Conservation (phyloP, 2,329 filamentous ascomycete species). For the Rhinocladiella mackenziei region DNA sequence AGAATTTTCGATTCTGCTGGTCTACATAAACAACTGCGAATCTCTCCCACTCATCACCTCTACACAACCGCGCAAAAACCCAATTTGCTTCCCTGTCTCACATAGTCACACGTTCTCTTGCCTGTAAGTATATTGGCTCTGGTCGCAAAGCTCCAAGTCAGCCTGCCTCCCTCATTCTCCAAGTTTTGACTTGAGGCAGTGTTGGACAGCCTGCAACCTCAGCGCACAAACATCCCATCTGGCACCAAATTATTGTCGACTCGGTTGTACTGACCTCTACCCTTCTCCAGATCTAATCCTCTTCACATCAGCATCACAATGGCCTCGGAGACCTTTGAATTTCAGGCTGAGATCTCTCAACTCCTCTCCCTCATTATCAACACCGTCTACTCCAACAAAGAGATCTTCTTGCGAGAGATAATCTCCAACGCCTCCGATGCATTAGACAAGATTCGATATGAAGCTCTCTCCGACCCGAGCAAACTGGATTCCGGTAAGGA, state of each 20-base stretch:
- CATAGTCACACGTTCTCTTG: no score
- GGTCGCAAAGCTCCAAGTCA: no score
- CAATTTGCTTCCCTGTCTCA: no score
- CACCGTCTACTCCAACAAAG: constrained; percentile 99
- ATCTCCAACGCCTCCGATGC: constrained; percentile 99
- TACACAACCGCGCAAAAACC: no score
- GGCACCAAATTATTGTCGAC: constrained; percentile 1
- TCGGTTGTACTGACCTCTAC: constrained; percentile 10
- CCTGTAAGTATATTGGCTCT: no score
- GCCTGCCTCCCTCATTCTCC: constrained; percentile 1
- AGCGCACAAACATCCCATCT: background rate
- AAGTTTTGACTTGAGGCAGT: no score
- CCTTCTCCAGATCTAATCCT: constrained; percentile 14
- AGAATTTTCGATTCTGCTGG: no score
- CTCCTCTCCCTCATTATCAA: constrained; percentile 99
- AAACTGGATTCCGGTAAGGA: constrained; percentile 98
- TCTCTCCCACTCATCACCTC: no score
- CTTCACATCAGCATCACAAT: constrained; percentile 55
- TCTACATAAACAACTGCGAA: no score
- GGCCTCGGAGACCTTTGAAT: constrained; percentile 95
- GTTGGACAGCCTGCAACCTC: background rate
- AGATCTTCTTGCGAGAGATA: constrained; percentile 98
- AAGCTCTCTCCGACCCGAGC: constrained; percentile 91
- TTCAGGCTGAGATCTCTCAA: constrained; percentile 99
- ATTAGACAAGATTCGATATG: constrained; percentile 99